Percentiles rank a stretch among this genome's conserved stretches.
Evolutionary conservation across 768 basidiomycete species (phyloP).

Genomic region (Podaxis carcinomalis): DNA sequence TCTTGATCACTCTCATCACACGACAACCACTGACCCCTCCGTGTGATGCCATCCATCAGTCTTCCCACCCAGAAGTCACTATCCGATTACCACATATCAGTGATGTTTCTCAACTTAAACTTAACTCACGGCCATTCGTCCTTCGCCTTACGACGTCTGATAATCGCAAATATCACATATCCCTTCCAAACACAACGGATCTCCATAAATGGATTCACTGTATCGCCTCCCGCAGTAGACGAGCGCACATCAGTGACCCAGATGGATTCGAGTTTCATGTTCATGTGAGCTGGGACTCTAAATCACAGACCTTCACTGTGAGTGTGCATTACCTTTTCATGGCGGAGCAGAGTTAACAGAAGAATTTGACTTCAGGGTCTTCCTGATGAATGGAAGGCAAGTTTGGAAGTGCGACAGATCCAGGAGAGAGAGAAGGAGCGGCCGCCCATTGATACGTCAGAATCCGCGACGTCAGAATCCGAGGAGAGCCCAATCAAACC

Average conservation of each 20-base stretch:
- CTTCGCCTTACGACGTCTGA: constrained; percentile 5
- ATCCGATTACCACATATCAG: constrained; percentile 9
- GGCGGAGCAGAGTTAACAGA: neutral
- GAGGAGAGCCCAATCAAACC: constrained; percentile 2
- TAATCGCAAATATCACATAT: constrained; percentile 11
- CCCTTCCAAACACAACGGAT: constrained; percentile 11
- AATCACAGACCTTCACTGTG: constrained; percentile 7
- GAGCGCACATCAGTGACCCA: constrained; percentile 3
- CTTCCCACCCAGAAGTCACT: constrained; percentile 9
- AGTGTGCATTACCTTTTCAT: neutral
- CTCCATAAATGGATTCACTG: constrained; percentile 4
- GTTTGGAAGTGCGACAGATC: neutral
- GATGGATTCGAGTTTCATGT: constrained; percentile 11
- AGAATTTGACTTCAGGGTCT: neutral
- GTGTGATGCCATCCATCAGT: constrained; percentile 4
- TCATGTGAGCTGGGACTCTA: constrained; percentile 8
- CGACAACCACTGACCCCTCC: neutral
- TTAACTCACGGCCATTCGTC: constrained; percentile 9
- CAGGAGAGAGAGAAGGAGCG: neutral
- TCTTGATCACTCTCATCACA: neutral
- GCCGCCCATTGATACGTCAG: neutral
- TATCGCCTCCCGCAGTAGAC: constrained; percentile 8
- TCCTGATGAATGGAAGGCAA: constrained; percentile 12
- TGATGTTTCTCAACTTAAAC: constrained; percentile 14
- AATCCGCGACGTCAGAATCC: neutral